Evolutionary conservation across 1,139 yeast genomes (phyloP), one percentile per base, ranked within the genome.

Genomic region (Hanseniaspora uvarum): DNA sequence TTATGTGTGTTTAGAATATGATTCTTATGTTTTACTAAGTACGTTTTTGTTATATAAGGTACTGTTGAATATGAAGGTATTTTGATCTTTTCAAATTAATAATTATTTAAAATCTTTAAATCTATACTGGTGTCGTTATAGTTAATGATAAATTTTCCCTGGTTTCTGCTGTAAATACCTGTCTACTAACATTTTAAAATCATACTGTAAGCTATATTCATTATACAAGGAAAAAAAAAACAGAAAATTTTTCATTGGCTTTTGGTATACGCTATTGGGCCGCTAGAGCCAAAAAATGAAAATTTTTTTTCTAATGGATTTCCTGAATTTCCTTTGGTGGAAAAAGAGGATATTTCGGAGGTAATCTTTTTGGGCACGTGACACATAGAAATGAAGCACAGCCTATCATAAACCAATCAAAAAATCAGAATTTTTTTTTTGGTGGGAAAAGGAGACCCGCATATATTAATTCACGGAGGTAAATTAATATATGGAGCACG

Each of bases 61-160:
- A n/a, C 37, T 34, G 16, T 43, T 36, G 19, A 24, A 26, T 30
- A 21, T 30, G 37, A 18, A 24, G 23, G 45, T 50, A n/a, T 37
- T 34, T 51, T 51, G 44, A 34, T 38, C 41, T 50, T 38, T 37
- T 40, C 10, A 31, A 23, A 26, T 34, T 24, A 24, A 11, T 16
- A 24, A 19, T 24, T n/a, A 23, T 36, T 11, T 11, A 30, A 28
- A 43, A 43, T 18, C 14, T 39, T 18, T 19, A 30, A 31, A 31
- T 30, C 16, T 31, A 30, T 31, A 44, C 28, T 31, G 8, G 7
- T 26, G 10, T 26, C 28, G 23, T 41, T 16, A 28, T 21, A 37
- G 18, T 23, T 39, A 39, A 39, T 39, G 43, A 39, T 39, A 39
- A 39, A 24, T 39, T 39, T 39, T 39, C 43, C 43, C 43, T 39